Base-by-base conservation (phyloP, 179 eudicot species). In the Heliamphora pulchella region DNA sequence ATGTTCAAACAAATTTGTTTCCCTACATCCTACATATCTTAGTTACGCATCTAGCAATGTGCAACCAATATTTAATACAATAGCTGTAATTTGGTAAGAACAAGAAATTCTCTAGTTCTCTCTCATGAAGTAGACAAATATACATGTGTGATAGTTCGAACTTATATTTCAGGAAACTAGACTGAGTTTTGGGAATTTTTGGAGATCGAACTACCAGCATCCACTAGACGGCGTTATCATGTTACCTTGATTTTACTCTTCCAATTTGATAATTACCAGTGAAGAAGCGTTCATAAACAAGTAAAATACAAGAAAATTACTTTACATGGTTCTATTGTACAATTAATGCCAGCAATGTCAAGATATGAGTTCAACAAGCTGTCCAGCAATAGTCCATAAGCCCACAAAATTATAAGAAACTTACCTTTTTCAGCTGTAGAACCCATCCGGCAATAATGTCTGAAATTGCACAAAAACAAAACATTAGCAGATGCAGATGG, bases 401-500 rank as follows among this genome's bases (percentile, higher is more conserved):
- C 5, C 9, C n/a, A 11, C 1, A 58, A 48, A 46, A 15, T 20
- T 11, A 17, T 5, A 14, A 31, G 62, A 51, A 53, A 80, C 90
- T 86, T 88, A 95, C 98, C 72, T 82, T 55, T 75, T 86, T 91
- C 86, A 7, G 67, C 70, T 20, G 91, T 91, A 43, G 97, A 90
- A 22, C 98, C 98, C 84, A 81, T 82, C 86, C 91, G 89, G 86
- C 98, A 95, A 80, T 89, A 93, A 84, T 86, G 87, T 79, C 98
- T 95, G 97, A 15, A 87, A 83, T 73, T 55, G 31, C 53, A 62
- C 62, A 58, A 78, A 76, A 54, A 76, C 1, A 20, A 18, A 41
- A 71, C 8, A 78, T 82, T 41, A 83, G 81, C 62, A 64, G 62
- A 78, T 54, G 22, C 39, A 17, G 68, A 80, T 79, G 74, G 41